Conservation (phyloP, 768 basidiomycete species). For the Xerocomellus amylosporus region DNA sequence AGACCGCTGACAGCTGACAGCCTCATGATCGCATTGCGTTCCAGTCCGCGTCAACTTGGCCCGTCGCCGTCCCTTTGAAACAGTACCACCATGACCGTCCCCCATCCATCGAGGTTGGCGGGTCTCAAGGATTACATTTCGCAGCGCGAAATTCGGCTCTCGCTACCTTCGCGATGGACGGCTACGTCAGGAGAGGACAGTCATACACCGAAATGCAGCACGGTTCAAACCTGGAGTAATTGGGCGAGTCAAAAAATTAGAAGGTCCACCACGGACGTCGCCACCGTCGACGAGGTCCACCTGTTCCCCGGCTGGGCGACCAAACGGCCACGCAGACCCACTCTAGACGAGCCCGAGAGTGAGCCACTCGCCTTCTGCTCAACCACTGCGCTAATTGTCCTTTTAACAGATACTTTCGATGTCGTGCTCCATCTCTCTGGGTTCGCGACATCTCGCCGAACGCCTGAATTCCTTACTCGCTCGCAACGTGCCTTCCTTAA, state of each 20-base stretch:
- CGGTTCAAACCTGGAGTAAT: conserved; percentile 49
- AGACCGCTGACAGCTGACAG: background rate
- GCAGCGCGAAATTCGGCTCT: conserved; percentile 39
- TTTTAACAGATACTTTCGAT: conserved; percentile 53
- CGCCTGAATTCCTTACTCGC: conserved; percentile 60
- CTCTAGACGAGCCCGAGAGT: conserved; percentile 29
- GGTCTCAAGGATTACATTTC: conserved; percentile 51
- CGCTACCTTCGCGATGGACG: conserved; percentile 19
- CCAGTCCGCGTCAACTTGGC: background rate
- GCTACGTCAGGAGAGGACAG: conserved; percentile 20
- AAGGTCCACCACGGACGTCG: conserved; percentile 22
- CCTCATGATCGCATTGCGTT: conserved; percentile 14
- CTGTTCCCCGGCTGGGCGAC: conserved; percentile 85
- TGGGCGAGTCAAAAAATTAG: conserved; percentile 64
- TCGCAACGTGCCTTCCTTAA: conserved; percentile 75
- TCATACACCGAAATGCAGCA: conserved; percentile 21
- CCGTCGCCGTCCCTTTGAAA: background rate
- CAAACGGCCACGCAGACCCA: conserved; percentile 40
- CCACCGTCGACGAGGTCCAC: conserved; percentile 45
- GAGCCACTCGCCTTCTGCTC: background rate
- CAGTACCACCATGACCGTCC: conserved; percentile 22
- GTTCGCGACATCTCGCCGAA: conserved; percentile 60
- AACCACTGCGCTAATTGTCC: background rate
- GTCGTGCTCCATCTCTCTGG: conserved; percentile 76
- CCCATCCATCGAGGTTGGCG: conserved; percentile 34